These are phyloP conservation scores for Calonectria pteridis DNA, from an alignment of 2,329 filamentous ascomycete genomes.

Conservation along the genomic window DNA sequence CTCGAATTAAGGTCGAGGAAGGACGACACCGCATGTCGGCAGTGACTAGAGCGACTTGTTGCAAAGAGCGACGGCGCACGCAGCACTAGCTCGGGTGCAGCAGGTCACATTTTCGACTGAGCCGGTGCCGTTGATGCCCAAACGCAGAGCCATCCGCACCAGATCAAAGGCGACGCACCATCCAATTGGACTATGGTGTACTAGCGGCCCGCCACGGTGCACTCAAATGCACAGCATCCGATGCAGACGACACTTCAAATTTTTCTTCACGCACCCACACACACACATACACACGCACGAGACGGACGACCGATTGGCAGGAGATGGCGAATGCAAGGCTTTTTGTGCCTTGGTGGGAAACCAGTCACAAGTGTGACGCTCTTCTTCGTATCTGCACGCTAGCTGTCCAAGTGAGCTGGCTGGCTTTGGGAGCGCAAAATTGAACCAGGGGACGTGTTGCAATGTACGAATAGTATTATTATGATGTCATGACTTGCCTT, in stretches of 20 bases:
- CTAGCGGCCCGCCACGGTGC: constrained; percentile 4
- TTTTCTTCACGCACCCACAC: not conserved
- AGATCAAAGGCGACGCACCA: not conserved
- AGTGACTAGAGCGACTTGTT: not conserved
- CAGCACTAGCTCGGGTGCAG: not conserved
- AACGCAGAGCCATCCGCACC: not conserved
- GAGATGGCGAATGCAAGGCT: not conserved
- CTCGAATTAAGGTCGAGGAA: not conserved
- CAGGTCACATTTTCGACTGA: constrained; percentile 1
- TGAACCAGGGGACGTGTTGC: constrained; percentile 7
- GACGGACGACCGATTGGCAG: not conserved
- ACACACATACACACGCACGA: not conserved
- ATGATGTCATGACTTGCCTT: constrained; percentile 3
- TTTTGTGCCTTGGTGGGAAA: not conserved
- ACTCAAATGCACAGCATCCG: not conserved
- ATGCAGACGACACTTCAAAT: not conserved
- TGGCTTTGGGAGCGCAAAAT: not conserved
- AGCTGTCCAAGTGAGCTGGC: not conserved
- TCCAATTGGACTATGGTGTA: not conserved
- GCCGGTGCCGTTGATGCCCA: not conserved
- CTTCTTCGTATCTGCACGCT: constrained; percentile 12
- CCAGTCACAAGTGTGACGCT: constrained; percentile 1
- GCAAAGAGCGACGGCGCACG: not conserved
- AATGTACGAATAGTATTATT: constrained; percentile 6
- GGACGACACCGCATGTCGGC: not conserved